Conservation (phyloP, 2,329 filamentous ascomycete species). For the Bipolaris gigantea region DNA sequence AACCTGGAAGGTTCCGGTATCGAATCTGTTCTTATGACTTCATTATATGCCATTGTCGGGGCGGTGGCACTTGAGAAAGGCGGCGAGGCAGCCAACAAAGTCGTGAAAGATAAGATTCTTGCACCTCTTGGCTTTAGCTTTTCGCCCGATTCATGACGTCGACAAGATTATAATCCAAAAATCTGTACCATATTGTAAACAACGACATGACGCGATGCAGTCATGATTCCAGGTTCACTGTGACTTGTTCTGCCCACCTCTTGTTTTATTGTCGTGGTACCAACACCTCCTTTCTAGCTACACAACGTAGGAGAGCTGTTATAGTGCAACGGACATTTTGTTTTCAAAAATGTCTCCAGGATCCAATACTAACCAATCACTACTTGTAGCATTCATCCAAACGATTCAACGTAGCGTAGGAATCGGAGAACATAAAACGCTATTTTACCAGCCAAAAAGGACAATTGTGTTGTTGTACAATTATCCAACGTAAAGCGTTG, state of each 20-base stretch:
- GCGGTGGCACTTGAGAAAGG: conserved; percentile 89
- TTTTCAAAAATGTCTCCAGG: no score
- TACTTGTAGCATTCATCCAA: no score
- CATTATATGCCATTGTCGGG: conserved; percentile 83
- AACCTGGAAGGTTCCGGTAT: conserved; percentile 74
- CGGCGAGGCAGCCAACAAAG: conserved; percentile 71
- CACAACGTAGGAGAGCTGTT: no score
- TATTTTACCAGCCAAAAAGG: no score
- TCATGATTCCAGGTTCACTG: not conserved
- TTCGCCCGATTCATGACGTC: conserved; percentile 17
- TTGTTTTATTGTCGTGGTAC: no score
- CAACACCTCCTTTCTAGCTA: no score
- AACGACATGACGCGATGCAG: conserved; percentile 8
- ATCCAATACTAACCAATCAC: no score
- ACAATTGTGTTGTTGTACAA: no score
- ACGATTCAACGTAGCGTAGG: no score
- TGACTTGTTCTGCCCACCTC: not conserved
- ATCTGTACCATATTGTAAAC: conserved; percentile 17
- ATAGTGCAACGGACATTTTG: no score
- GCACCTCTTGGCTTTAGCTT: conserved; percentile 47
- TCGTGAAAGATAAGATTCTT: conserved; percentile 78
- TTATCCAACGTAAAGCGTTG: no score
- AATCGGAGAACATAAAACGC: no score
- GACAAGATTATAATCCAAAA: conserved; percentile 6
- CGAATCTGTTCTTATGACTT: conserved; percentile 72